phyloP scores from a whole-genome alignment of 805 yeast species.

The Candida oleophila region DNA sequence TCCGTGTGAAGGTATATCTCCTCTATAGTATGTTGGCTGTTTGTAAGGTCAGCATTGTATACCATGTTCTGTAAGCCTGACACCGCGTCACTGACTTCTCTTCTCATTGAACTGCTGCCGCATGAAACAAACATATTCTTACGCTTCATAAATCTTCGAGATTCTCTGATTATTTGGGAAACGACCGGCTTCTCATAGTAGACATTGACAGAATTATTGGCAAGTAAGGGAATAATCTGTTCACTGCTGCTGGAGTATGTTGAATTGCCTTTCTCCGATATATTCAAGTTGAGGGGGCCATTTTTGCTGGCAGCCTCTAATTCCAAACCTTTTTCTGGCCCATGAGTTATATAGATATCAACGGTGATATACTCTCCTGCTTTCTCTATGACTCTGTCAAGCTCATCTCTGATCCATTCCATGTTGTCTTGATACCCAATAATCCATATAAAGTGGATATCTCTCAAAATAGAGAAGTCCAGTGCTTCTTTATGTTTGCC shows the following conservation, averaged over 20 bases:
- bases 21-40: constrained; percentile 22
- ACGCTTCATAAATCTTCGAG: constrained; percentile 14
- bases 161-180: constrained; percentile 13
- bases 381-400: constrained; percentile 23
- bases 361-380: constrained; percentile 26
- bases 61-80: constrained; percentile 39
- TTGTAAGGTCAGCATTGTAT: constrained; percentile 26
- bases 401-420: constrained; percentile 41
- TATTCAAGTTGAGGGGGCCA: background rate
- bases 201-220: constrained; percentile 13
- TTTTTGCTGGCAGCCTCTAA: background rate
- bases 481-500: constrained; percentile 5
- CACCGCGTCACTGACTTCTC: constrained; percentile 36
- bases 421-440: constrained; percentile 31
- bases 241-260: background rate
- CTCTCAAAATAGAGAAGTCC: constrained; percentile 16
- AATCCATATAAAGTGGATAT: constrained; percentile 46
- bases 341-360: constrained; percentile 21
- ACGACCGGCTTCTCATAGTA: constrained; percentile 21
- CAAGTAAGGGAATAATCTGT: background rate
- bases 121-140: constrained; percentile 45
- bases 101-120: constrained; percentile 44
- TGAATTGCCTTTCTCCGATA: constrained; percentile 3
- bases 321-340: constrained; percentile 3
- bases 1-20: constrained; percentile 54